A percentile compares a stretch with the other conserved stretches of the same genome.
These are phyloP conservation scores for Dactylellina leptospora DNA, from an alignment of 2,329 filamentous ascomycete species.

Conservation along the genomic window DNA sequence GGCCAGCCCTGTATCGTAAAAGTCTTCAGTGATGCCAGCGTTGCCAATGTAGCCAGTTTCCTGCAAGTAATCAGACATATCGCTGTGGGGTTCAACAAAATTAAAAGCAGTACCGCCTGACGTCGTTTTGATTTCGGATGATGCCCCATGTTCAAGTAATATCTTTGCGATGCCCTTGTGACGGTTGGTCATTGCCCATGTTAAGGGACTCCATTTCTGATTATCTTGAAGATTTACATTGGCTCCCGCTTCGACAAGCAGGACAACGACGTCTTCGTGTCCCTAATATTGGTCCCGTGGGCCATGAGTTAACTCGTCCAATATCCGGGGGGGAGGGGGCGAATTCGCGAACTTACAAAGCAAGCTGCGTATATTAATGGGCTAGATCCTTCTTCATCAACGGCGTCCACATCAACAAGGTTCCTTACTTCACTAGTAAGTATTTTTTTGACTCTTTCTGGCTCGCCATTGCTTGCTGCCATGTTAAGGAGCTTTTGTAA, in stretches of 20 bases:
- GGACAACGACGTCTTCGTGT: constrained; percentile 85
- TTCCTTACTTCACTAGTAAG: constrained; percentile 76
- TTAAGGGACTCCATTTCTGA: constrained; percentile 96
- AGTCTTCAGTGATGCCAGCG: constrained; percentile 83
- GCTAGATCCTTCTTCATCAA: constrained; percentile 95
- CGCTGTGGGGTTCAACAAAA: constrained; percentile 92
- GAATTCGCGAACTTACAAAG: constrained; percentile 84
- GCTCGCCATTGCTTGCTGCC: constrained; percentile 95
- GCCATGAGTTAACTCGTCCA: too few species aligned
- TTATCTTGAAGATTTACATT: constrained; percentile 92
- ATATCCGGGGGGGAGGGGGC: too few species aligned
- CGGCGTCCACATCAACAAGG: constrained; percentile 83
- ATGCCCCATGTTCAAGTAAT: constrained; percentile 89
- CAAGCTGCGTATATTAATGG: constrained; percentile 97
- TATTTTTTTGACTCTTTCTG: constrained; percentile 79
- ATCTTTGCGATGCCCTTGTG: constrained; percentile 96
- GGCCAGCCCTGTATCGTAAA: constrained; percentile 89
- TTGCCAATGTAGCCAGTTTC: constrained; percentile 93
- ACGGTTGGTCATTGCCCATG: constrained; percentile 99
- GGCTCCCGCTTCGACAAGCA: constrained; percentile 83
- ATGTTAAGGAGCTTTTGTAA: constrained; percentile 90
- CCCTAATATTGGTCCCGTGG: too few species aligned
- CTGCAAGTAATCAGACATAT: constrained; percentile 94
- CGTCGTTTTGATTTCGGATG: constrained; percentile 93
- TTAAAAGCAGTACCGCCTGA: constrained; percentile 94